Percentiles rank a stretch among this genome's conserved stretches.
Evolutionary conservation across 805 yeast genomes (phyloP).

Genomic region (Lachancea sp.): DNA sequence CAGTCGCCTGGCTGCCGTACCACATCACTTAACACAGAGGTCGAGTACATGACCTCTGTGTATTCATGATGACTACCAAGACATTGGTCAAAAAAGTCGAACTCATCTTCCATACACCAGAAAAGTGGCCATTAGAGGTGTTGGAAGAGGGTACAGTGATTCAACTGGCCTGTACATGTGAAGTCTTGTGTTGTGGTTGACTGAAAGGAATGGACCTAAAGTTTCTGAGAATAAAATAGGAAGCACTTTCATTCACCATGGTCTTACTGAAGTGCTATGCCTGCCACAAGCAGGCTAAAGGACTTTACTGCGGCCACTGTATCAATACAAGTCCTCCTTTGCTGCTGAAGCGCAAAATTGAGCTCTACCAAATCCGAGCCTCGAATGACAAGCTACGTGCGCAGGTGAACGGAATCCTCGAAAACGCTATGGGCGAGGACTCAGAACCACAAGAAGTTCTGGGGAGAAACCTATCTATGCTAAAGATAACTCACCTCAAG

Average conservation of each 20-base stretch:
- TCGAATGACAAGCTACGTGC: slow-evolving; percentile 13
- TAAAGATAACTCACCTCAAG: slow-evolving; percentile 9
- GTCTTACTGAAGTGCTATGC: slow-evolving; percentile 12
- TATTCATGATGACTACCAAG: no score
- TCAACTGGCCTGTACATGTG: no score
- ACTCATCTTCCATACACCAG: no score
- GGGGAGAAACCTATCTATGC: slow-evolving; percentile 5
- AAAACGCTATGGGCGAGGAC: slow-evolving; percentile 13
- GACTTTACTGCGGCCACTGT: slow-evolving; percentile 26
- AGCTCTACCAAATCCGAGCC: slow-evolving; percentile 14
- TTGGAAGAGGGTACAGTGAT: no score
- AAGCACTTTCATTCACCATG: slow-evolving; percentile 2
- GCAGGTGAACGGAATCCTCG: slow-evolving; percentile 20
- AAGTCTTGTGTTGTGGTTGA: no score
- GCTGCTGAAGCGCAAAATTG: slow-evolving; percentile 16
- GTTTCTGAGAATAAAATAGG: neutral
- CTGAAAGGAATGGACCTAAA: slow-evolving; percentile 11
- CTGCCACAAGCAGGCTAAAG: slow-evolving; percentile 17
- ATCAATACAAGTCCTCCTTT: slow-evolving; percentile 24
- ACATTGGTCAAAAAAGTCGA: no score
- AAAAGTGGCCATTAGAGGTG: no score
- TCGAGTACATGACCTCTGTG: no score
- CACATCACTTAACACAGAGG: no score
- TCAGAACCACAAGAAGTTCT: slow-evolving; percentile 2
- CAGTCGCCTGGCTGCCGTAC: no score